Percentiles rank a stretch among this genome's conserved stretches.
Evolutionary conservation across 306 rosid genomes (phyloP).

Genomic region (Arachis stenosperma): DNA sequence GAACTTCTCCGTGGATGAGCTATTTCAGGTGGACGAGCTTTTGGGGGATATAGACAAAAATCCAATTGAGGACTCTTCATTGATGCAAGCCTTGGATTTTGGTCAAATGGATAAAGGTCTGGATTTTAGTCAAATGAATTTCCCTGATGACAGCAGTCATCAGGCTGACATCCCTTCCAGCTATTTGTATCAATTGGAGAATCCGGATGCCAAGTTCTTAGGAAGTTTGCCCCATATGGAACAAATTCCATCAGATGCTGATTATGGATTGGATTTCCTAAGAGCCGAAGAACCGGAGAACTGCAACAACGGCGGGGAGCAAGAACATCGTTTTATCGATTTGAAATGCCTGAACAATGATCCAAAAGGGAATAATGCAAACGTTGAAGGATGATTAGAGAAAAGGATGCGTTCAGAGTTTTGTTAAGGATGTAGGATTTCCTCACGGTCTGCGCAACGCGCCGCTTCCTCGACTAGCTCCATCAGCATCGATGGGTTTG

Average conservation of each 20-base stretch:
- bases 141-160: conserved; percentile 19
- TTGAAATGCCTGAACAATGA: conserved; percentile 36
- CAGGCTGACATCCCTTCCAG: conserved; percentile 46
- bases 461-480: not conserved
- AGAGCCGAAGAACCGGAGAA: conserved; percentile 55
- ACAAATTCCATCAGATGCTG: conserved; percentile 43
- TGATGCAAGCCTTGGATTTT: conserved; percentile 39
- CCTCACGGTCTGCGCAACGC: not conserved
- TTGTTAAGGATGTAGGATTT: not conserved
- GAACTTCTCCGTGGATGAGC: conserved; percentile 57
- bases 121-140: conserved; percentile 31
- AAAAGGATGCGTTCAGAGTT: not conserved
- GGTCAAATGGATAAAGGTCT: conserved; percentile 35
- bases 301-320: conserved; percentile 27
- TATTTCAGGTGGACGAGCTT: conserved; percentile 69
- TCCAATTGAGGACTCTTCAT: conserved; percentile 33
- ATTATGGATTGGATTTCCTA: conserved; percentile 63
- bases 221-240: conserved; percentile 73
- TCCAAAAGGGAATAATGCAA: conserved; percentile 25
- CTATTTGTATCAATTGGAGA: conserved; percentile 51
- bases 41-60: conserved; percentile 47
- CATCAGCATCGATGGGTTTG: not conserved
- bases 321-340: conserved; percentile 45
- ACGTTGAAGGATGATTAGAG: conserved; percentile 6
- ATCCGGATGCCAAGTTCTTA: conserved; percentile 70